Evolutionary conservation across 306 rosid genomes (phyloP), one percentile per base, ranked within the genome.

Genomic region (Vigna reflexopilosa): DNA sequence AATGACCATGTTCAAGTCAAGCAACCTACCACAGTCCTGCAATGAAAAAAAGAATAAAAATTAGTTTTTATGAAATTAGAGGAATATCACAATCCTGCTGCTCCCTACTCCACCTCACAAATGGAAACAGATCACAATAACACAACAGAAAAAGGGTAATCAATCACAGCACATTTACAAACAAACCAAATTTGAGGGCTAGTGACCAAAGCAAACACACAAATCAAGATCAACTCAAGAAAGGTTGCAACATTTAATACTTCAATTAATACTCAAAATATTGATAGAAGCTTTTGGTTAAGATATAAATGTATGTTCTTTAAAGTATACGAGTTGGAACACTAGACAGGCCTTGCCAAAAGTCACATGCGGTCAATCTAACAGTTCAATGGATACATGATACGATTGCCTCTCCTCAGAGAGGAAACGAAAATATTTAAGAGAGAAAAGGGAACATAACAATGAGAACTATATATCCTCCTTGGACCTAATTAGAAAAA

Each of bases 11-110:
- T 95, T 89, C 85, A 95, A 70, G 75, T 84, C 80, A 75, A 86
- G 88, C 82, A 83, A 88, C 87, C 87, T 86, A 34, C 82, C 90
- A 66, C 72, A 76, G 72, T 84, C 97, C 98, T 95, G 95, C 78
- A 81, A 85, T 62, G 57, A 26, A 67, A 13, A 84, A 42, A 40
- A 6, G 68, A 22, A 69, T 0, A 22, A 63, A 56, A 74, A 58
- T 42, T 17, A 78, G 67, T 52, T 50, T 14, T n/a, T 77, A 77
- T 57, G 56, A 80, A 83, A 67, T 12, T 67, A 62, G 15, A 74
- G 68, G 52, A 78, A 72, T 24, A 70, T 42, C 57, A 45, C 32
- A 45, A 66, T 69, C 50, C 47, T 48, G 58, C 28, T 77, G 20
- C 34, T 70, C 28, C 77, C 14, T 30, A 52, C 52, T 44, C 1